Percentiles rank a stretch among this genome's conserved stretches.
phyloP scores from a whole-genome alignment of 78 protist species.

The Thecamonas trahens region DNA sequence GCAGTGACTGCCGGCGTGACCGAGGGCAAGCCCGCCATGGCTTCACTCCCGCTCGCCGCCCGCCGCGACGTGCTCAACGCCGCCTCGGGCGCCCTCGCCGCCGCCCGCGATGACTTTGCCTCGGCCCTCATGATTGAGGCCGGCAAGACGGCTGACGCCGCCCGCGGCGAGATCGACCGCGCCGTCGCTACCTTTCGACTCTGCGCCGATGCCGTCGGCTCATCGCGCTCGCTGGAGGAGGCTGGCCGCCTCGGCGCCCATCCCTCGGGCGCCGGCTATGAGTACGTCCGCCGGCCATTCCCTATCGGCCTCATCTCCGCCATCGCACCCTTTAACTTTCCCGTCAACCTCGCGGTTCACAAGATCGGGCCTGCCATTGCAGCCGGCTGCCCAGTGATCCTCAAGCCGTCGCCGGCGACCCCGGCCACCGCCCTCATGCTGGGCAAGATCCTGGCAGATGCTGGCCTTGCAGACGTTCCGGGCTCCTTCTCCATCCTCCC shows the following conservation, averaged over 20 bases:
- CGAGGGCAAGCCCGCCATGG: no score
- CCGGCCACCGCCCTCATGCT: conserved; percentile 50
- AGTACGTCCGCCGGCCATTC: no score
- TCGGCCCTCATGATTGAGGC: not conserved
- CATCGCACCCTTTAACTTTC: conserved; percentile 72
- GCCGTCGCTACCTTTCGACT: not conserved
- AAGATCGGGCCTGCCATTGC: conserved; percentile 69
- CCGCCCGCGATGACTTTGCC: conserved; percentile 4
- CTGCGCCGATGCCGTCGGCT: no score
- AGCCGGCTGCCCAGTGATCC: conserved; percentile 44
- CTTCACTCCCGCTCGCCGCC: no score
- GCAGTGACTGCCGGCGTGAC: no score
- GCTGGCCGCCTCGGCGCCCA: not conserved
- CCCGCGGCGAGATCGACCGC: conserved; percentile 1
- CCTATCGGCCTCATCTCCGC: conserved; percentile 60
- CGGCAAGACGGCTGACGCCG: not conserved
- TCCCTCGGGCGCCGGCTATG: not conserved
- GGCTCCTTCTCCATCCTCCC: conserved; percentile 59
- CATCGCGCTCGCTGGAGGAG: no score
- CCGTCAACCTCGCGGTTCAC: conserved; percentile 64
- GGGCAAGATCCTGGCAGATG: conserved; percentile 54
- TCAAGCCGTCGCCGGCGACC: conserved; percentile 58
- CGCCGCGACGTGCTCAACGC: no score
- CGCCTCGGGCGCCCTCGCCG: no score
- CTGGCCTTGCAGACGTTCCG: conserved; percentile 2